Evolutionary conservation across 148 eudicot species (phyloP).

Genomic region (Rhododendron griersonianum): DNA sequence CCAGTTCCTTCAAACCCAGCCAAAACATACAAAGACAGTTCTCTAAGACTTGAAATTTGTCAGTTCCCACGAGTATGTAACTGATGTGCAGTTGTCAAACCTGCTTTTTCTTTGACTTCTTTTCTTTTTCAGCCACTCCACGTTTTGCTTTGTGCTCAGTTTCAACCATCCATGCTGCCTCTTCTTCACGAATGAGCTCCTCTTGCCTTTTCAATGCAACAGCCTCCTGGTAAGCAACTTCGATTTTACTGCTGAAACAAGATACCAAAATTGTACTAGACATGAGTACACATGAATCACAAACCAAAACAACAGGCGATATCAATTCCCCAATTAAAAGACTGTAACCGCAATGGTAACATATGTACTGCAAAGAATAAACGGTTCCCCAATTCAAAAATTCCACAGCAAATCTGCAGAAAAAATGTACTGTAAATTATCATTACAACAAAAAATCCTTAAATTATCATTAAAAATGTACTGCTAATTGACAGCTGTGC

Average conservation of each 20-base stretch:
- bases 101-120: slow-evolving; percentile 93
- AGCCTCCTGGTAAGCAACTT: slow-evolving; percentile 94
- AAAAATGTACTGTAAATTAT: background rate
- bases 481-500: background rate
- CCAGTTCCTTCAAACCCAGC: background rate
- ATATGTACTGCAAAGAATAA: background rate
- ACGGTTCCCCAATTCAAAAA: background rate
- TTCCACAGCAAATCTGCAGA: background rate
- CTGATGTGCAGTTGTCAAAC: slow-evolving; percentile 29
- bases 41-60: background rate
- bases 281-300: background rate
- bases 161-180: slow-evolving; percentile 83
- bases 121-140: slow-evolving; percentile 66
- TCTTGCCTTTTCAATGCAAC: slow-evolving; percentile 97
- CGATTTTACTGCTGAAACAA: slow-evolving; percentile 74
- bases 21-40: background rate
- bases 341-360: background rate
- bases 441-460: background rate
- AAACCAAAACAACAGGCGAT: background rate
- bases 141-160: slow-evolving; percentile 86
- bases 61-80: background rate
- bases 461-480: background rate
- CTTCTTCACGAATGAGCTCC: slow-evolving; percentile 98
- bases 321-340: background rate
- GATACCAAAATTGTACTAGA: background rate